These are phyloP conservation scores for Fusarium bactridioides DNA, from an alignment of 2,329 filamentous ascomycete genomes.

Conservation along the genomic window DNA sequence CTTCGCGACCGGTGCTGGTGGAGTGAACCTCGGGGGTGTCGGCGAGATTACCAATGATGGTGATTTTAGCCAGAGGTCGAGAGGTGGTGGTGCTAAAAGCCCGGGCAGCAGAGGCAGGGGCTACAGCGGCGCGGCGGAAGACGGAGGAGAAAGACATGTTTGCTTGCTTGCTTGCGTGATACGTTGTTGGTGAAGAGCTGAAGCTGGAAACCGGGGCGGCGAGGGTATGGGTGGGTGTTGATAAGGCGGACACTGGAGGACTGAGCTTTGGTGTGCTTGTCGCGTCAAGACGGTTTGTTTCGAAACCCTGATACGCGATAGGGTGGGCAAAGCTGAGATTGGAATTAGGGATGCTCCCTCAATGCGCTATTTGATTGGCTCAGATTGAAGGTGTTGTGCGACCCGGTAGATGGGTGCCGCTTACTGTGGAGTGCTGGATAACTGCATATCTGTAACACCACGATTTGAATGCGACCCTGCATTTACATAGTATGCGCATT, in stretches of 20 bases:
- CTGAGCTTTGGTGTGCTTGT: constrained; percentile 17
- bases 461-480: neutral
- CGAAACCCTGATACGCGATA: constrained; percentile 27
- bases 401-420: constrained; percentile 21
- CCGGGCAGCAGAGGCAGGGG: constrained; percentile 62
- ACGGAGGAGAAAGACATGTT: constrained; percentile 61
- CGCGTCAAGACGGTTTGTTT: constrained; percentile 24
- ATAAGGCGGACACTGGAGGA: neutral
- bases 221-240: constrained; percentile 2
- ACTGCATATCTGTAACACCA: constrained; percentile 4
- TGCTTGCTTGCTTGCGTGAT: neutral
- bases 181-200: constrained; percentile 1
- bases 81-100: constrained; percentile 78
- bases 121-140: constrained; percentile 60
- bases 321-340: constrained; percentile 23
- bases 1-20: constrained; percentile 74
- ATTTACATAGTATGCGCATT: neutral
- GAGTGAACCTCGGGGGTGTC: constrained; percentile 77
- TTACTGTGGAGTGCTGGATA: constrained; percentile 1
- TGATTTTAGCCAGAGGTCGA: constrained; percentile 78
- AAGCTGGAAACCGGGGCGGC: neutral
- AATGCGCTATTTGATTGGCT: constrained; percentile 23
- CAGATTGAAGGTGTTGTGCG: neutral
- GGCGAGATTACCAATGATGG: constrained; percentile 85
- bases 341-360: constrained; percentile 11